Evolutionary conservation across 2,329 filamentous ascomycete genomes (phyloP).

Genomic region (Colletotrichum agaves): DNA sequence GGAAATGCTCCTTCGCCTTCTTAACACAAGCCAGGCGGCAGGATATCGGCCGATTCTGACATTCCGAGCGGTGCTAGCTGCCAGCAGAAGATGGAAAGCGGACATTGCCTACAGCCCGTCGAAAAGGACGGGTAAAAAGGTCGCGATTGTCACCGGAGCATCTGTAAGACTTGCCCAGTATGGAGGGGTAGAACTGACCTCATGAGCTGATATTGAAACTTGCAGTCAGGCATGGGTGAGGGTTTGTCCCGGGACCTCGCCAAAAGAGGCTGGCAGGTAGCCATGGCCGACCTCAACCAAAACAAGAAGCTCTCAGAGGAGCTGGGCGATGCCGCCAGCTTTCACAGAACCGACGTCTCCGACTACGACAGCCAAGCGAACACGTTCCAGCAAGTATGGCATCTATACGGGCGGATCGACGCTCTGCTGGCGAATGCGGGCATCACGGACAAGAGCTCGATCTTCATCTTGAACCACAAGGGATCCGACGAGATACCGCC

Average conservation of each 20-base stretch:
- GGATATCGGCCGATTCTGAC: too few species aligned
- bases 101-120: background rate
- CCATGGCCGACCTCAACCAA: conserved; percentile 51
- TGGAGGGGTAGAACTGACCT: background rate
- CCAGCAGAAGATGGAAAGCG: background rate
- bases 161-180: background rate
- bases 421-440: conserved; percentile 61
- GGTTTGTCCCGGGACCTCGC: conserved; percentile 49
- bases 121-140: background rate
- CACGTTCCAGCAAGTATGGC: conserved; percentile 55
- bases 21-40: too few species aligned
- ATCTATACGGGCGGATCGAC: conserved; percentile 58
- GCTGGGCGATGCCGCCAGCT: conserved; percentile 51
- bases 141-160: background rate
- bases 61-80: too few species aligned
- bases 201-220: background rate
- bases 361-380: conserved; percentile 56
- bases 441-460: background rate
- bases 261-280: conserved; percentile 46
- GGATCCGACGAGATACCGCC: background rate
- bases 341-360: conserved; percentile 57
- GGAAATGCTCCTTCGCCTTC: too few species aligned
- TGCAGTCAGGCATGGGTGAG: conserved; percentile 59
- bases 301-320: conserved; percentile 45
- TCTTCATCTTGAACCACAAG: background rate